Evolutionary conservation across 2,329 filamentous ascomycete genomes (phyloP).

Genomic region (Ramularia endophylla): DNA sequence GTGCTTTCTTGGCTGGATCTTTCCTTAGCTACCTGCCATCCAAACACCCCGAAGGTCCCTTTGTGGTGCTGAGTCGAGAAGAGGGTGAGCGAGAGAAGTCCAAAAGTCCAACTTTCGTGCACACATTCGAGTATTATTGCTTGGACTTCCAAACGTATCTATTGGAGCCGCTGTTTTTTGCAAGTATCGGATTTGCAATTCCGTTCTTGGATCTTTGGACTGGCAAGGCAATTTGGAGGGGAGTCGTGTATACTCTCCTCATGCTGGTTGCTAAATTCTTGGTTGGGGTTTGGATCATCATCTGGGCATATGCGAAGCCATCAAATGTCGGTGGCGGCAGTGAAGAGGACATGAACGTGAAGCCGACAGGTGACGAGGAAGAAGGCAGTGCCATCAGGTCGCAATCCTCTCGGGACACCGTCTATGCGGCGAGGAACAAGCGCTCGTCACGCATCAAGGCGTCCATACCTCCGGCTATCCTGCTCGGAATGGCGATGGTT

Average conservation of each 20-base stretch:
- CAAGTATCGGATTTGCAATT: slow-evolving; percentile 28
- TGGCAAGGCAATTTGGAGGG: slow-evolving; percentile 27
- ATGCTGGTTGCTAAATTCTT: slow-evolving; percentile 23
- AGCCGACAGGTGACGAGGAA: not conserved
- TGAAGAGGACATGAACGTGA: not conserved
- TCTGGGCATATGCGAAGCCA: slow-evolving; percentile 6
- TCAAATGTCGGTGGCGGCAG: not conserved
- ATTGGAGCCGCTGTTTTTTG: slow-evolving; percentile 29
- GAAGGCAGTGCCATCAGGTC: not conserved
- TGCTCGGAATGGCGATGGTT: slow-evolving; percentile 27
- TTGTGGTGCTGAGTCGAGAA: slow-evolving; percentile 24
- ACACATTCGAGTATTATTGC: slow-evolving; percentile 36
- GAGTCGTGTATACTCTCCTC: slow-evolving; percentile 25
- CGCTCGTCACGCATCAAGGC: not conserved
- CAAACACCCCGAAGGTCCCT: slow-evolving; percentile 20
- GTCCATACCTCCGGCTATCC: slow-evolving; percentile 5
- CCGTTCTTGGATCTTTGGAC: slow-evolving; percentile 28
- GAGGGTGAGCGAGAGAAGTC: slow-evolving; percentile 24
- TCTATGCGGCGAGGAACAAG: not conserved
- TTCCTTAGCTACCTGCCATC: slow-evolving; percentile 27
- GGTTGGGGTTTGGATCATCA: slow-evolving; percentile 14
- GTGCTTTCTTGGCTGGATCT: slow-evolving; percentile 28
- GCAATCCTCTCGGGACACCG: not conserved
- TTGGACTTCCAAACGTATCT: slow-evolving; percentile 38
- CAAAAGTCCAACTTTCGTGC: slow-evolving; percentile 28